Evolutionary conservation across 139 green algal genomes (phyloP), one percentile per base, ranked within the genome.

Genomic region (Desmodesmus armatus): DNA sequence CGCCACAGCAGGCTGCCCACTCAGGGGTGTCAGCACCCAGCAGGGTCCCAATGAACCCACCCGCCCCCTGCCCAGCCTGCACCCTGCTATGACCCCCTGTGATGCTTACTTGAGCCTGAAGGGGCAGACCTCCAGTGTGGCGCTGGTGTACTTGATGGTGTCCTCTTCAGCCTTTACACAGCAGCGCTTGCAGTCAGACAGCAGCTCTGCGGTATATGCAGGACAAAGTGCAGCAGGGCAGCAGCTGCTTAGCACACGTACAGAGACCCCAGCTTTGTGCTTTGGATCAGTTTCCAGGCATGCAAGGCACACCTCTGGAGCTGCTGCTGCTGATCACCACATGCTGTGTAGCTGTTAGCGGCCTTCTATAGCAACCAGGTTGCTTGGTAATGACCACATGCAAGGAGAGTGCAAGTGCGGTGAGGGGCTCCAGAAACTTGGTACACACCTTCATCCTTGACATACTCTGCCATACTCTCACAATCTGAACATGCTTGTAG

Each of bases 171-270:
- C 79, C 44, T 77, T 77, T 11, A 77, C 63, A 27, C 79, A 85
- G 69, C 79, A 85, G 43, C 63, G 21, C 43, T 85, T 85, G 65
- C 79, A 85, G 44, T 85, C 79, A 33, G 63, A n/a, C 4, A 77
- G 6, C 1, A 85, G 65, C 43, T 75, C 79, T 65, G 39, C 41
- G 33, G 33, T 13, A 41, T 29, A 69, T 15, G 3, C 23, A 35
- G 60, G n/a, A 39, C 7, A 6, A 39, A 9, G 2, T 21, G 60
- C 60, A 69, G 60, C 60, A 69, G 60, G 11, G 58, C 58, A 66
- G 58, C 58, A 66, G 58, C 58, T 35, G 2, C 58, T n/a, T 27
- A 39, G 60, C 27, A 15, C 33, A 23, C 1, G 13, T 55, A 13
- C 13, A 55, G 47, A 23, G 47, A 9, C 13, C 15, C 11, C 60